Evolutionary conservation across 768 basidiomycete genomes (phyloP).

Genomic region (Agaricus bisporus): DNA sequence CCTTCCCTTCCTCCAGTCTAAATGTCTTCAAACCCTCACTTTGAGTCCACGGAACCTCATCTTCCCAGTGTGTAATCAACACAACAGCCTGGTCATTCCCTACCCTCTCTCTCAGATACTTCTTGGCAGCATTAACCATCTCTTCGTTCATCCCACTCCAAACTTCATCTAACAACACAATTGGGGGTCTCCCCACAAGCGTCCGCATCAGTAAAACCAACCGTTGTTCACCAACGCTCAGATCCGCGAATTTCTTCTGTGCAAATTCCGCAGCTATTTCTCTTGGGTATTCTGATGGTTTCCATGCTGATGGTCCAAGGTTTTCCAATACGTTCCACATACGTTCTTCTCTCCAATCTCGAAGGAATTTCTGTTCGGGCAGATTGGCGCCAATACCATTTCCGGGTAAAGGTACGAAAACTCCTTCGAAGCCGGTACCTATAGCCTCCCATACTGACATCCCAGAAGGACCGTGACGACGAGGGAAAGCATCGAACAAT

Average conservation of each 20-base stretch:
- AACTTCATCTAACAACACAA: slow-evolving; percentile 87
- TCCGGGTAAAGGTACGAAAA: slow-evolving; percentile 47
- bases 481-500: slow-evolving; percentile 85
- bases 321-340: slow-evolving; percentile 52
- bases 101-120: slow-evolving; percentile 53
- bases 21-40: slow-evolving; percentile 45
- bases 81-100: slow-evolving; percentile 17
- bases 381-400: slow-evolving; percentile 41
- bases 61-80: slow-evolving; percentile 71
- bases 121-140: slow-evolving; percentile 61
- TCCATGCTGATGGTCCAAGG: slow-evolving; percentile 59
- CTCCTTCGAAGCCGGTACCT: slow-evolving; percentile 86
- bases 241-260: slow-evolving; percentile 47
- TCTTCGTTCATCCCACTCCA: slow-evolving; percentile 88
- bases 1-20: slow-evolving; percentile 25
- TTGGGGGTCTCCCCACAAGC: slow-evolving; percentile 62
- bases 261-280: slow-evolving; percentile 30
- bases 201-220: slow-evolving; percentile 83
- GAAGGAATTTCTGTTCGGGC: slow-evolving; percentile 18
- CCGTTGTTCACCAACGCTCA: slow-evolving; percentile 72
- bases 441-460: slow-evolving; percentile 76
- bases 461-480: slow-evolving; percentile 38
- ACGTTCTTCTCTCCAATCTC: slow-evolving; percentile 29
- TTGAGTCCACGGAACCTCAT: slow-evolving; percentile 79
- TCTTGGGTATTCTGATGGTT: background rate